Base-by-base conservation (phyloP, 495 filamentous ascomycete genomes). In the Cercophora scortea region DNA sequence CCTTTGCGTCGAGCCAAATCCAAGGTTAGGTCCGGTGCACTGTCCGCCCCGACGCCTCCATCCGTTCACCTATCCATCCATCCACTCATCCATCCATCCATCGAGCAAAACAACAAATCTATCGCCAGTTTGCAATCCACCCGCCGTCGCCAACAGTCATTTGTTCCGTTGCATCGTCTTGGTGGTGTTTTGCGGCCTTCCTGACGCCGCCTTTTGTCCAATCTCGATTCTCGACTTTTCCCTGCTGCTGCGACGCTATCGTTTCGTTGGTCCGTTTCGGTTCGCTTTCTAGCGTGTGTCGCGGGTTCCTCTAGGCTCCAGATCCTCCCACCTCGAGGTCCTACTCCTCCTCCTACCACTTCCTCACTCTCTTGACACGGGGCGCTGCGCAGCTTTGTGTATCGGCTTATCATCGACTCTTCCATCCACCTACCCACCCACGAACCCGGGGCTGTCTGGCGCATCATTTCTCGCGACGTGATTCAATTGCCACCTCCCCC, bases 401-500 rank as follows among this genome's bases (percentile, higher is more conserved):
- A 5, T 25, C 25, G 25, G 25, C 25, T 25, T 5, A 25, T 25
- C 25, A 25, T 25, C 25, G 25, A 25, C 25, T 25, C 25, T 25
- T 25, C 25, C 25, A 25, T 5, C 25, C 25, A 25, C 25, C 25
- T 25, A 25, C 25, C 25, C 5, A 25, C 25, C 25, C 25, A 25
- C 25, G 25, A 25, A 25, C 47, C 45, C 47, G 43, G 52, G 46
- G 17, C 35, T 56, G 49, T 51, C 46, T 57, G 50, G 57, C 63
- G 59, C 63, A 61, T 57, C 62, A 52, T 41, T 38, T 40, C 42
- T 46, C 38, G 16, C 53, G 56, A 54, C 52, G 36, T 54, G 55
- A 57, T 53, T 63, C 51, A 61, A 63, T 63, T 52, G 56, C 61
- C 54, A 51, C 51, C 41, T 25, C 6, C 17, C n/a, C 36, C 40